phyloP scores from a whole-genome alignment of 192 early-diverging fungal genomes.

The Podila epicladia region DNA sequence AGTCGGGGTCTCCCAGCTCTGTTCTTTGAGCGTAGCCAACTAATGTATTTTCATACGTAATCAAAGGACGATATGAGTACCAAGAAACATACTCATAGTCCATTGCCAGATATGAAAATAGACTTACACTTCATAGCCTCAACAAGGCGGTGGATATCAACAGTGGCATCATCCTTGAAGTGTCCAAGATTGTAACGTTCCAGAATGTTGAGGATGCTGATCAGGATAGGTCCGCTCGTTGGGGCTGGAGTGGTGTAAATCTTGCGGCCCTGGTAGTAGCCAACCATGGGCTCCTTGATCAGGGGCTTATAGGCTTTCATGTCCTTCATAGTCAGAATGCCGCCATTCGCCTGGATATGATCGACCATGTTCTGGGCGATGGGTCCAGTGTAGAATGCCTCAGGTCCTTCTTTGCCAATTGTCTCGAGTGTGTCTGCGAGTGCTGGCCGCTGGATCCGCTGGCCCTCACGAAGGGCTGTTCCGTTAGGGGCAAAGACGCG shows the following conservation, averaged over 20 bases:
- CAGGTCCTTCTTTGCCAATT: conserved; percentile 59
- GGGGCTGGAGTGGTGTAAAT: conserved; percentile 67
- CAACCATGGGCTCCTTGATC: conserved; percentile 64
- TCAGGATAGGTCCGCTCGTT: conserved; percentile 83
- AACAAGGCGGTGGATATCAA: conserved; percentile 85
- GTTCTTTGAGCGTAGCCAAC: conserved; percentile 84
- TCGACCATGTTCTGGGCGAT: conserved; percentile 78
- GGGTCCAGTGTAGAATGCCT: conserved; percentile 65
- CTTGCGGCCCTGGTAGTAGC: conserved; percentile 82
- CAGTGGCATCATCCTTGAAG: conserved; percentile 57
- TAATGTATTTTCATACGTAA: background rate
- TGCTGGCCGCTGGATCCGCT: conserved; percentile 55
- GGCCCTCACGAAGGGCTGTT: conserved; percentile 19
- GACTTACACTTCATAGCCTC: conserved; percentile 84
- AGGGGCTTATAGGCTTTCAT: conserved; percentile 72
- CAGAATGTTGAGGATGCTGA: conserved; percentile 87
- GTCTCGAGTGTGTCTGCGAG: conserved; percentile 62
- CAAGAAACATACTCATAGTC: background rate
- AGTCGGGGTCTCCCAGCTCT: conserved; percentile 87
- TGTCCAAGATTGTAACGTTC: conserved; percentile 80
- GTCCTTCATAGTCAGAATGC: conserved; percentile 83
- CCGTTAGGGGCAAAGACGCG: conserved; percentile 31
- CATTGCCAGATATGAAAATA: no score
- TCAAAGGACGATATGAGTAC: background rate
- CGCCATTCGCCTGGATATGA: conserved; percentile 68